Evolutionary conservation across 495 filamentous ascomycete species (phyloP).

Genomic region (Aspergillus steynii): DNA sequence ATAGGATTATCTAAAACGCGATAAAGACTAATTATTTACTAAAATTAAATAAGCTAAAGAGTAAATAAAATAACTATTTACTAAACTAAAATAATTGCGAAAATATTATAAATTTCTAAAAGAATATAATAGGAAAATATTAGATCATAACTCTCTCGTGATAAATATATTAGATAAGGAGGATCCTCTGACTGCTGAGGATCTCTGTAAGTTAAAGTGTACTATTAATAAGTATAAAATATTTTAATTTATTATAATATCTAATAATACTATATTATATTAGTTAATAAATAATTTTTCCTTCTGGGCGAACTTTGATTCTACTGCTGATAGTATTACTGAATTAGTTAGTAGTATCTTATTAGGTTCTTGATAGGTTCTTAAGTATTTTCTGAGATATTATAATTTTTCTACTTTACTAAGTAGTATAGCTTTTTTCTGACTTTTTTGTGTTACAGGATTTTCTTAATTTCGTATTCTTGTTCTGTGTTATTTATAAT

Average conservation of each 20-base stretch:
- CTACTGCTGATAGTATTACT: conserved; percentile 3
- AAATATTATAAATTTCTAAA: no score
- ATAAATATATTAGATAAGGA: no score
- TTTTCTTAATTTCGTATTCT: conserved; percentile 3
- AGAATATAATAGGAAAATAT: no score
- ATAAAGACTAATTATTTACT: no score
- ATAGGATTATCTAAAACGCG: no score
- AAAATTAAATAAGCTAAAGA: no score
- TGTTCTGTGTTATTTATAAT: not conserved
- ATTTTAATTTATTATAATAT: not conserved
- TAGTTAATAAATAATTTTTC: not conserved
- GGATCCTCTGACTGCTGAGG: no score
- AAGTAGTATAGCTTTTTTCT: not conserved
- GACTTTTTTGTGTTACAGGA: conserved; percentile 1
- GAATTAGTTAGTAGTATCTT: not conserved
- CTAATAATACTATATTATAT: not conserved
- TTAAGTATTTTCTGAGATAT: conserved; percentile 6
- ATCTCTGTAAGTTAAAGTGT: no score
- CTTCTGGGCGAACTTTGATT: not conserved
- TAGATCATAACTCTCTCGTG: no score
- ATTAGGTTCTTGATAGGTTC: conserved; percentile 8
- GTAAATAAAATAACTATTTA: no score
- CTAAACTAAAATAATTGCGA: no score
- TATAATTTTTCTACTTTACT: conserved; percentile 2
- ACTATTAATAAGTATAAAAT: no score